Conservation (phyloP, 1,139 yeast genomes). For the Kodamaea alishanica region DNA sequence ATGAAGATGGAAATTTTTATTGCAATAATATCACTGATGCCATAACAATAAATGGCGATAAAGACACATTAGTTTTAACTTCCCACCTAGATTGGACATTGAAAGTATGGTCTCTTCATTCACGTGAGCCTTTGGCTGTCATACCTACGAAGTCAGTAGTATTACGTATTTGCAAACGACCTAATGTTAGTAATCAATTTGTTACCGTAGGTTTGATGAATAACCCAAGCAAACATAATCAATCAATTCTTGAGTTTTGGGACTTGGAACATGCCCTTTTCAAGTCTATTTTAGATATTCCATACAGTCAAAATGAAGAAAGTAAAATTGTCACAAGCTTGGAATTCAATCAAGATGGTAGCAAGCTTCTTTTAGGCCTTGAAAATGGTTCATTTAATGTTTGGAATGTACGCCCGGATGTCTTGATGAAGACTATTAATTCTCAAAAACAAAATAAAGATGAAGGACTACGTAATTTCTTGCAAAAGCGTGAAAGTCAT, state of each 20-base stretch:
- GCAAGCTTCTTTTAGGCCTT: constrained; percentile 23
- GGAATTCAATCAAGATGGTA: constrained; percentile 22
- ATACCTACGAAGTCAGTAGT: constrained; percentile 40
- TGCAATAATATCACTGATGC: constrained; percentile 9
- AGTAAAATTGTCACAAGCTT: constrained; percentile 15
- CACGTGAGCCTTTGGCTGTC: constrained; percentile 16
- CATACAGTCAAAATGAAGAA: constrained; percentile 3
- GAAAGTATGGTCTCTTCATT: constrained; percentile 21
- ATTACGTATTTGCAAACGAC: constrained; percentile 42
- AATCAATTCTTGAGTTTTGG: constrained; percentile 51
- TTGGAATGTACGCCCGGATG: constrained; percentile 19
- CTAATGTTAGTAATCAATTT: constrained; percentile 41
- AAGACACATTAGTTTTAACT: constrained; percentile 16
- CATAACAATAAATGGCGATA: constrained; percentile 3
- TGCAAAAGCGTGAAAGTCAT: constrained; percentile 1
- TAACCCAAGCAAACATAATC: constrained; percentile 13
- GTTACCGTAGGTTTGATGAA: constrained; percentile 43
- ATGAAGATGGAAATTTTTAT: constrained; percentile 9
- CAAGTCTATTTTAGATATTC: constrained; percentile 32
- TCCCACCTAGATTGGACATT: constrained; percentile 32
- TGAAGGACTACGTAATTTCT: constrained; percentile 11
- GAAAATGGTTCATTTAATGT: constrained; percentile 23
- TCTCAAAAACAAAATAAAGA: constrained; percentile 6
- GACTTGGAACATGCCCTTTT: constrained; percentile 41
- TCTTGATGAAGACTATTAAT: constrained; percentile 11